Evolutionary conservation across 805 yeast species (phyloP), one percentile per base, ranked within the genome.

Genomic region (Monosporozyma yasuniensis): DNA sequence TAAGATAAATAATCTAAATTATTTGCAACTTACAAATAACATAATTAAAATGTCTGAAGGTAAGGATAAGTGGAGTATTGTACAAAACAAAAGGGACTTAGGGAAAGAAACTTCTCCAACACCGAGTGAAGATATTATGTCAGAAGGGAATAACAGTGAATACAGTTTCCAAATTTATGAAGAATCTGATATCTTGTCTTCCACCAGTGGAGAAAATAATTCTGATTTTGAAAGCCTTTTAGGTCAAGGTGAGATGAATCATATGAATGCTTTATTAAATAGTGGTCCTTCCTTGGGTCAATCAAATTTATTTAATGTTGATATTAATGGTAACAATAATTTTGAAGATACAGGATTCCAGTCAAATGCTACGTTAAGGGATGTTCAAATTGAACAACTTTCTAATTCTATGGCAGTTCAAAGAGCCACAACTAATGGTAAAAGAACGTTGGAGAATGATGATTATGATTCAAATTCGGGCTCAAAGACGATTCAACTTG

Each of bases 171-270:
- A 32, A 14, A n/a, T 34, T 37, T 44, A 37, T 19, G 61, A 58
- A 45, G 57, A 52, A 28, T 12, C 42, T 8, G 61, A 58, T 45
- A 53, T 58, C 28, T 39, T 58, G 21, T 58, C 61, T 7, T 55
- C 55, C 43, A 54, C 58, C 8, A 57, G 61, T 46, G 56, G 61
- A 35, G 60, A 57, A 18, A 35, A 4, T 5, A 18, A 32, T 10
- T 21, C 22, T 35, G 47, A 37, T 34, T 8, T 32, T 27, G 46
- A 42, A 25, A n/a, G 32, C 11, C 8, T 39, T 21, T 9, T 39
- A 27, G 32, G 19, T 14, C 22, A 14, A n/a, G 27, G 11, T 42
- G 32, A 42, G 14, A 27, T 25, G 44, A n/a, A 25, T 23, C 19
- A 18, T 6, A 25, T 42, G 30, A 8, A 16, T 18, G 22, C 11